Conservation (phyloP, 2,329 filamentous ascomycete genomes). For the Keithomyces neogunnii region DNA sequence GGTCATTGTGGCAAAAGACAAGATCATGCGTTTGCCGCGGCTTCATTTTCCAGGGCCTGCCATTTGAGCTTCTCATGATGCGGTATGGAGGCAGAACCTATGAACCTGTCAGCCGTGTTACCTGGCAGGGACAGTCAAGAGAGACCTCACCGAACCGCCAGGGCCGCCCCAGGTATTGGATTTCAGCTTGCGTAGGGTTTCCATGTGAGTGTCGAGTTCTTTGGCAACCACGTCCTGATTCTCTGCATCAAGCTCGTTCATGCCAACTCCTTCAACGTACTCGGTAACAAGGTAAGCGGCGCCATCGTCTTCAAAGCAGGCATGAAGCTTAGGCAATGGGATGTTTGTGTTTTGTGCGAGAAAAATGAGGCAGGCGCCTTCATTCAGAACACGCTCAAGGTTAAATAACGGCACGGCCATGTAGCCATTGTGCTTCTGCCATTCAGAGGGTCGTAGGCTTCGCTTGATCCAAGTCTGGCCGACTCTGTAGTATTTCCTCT, state of each 20-base stretch:
- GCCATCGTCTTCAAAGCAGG: conserved; percentile 11
- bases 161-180: conserved; percentile 9
- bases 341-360: conserved; percentile 11
- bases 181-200: conserved; percentile 4
- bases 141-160: conserved; percentile 4
- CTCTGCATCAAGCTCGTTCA: conserved; percentile 5
- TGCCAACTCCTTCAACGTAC: conserved; percentile 10
- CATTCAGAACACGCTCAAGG: conserved; percentile 10
- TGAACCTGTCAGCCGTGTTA: neutral
- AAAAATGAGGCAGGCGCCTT: conserved; percentile 7
- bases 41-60: conserved; percentile 6
- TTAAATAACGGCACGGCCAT: conserved; percentile 6
- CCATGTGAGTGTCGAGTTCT: conserved; percentile 5
- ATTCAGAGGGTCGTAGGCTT: conserved; percentile 9
- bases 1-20: conserved; percentile 7
- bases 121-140: neutral
- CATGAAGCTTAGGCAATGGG: conserved; percentile 9
- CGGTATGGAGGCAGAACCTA: conserved; percentile 10
- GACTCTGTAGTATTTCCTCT: conserved; percentile 8
- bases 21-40: conserved; percentile 7
- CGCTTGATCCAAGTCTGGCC: conserved; percentile 9
- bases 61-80: conserved; percentile 3
- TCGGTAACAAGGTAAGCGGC: conserved; percentile 10
- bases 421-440: conserved; percentile 7
- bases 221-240: conserved; percentile 1